Base-by-base conservation (phyloP, 345 rosid species). In the Populus ilicifolia region DNA sequence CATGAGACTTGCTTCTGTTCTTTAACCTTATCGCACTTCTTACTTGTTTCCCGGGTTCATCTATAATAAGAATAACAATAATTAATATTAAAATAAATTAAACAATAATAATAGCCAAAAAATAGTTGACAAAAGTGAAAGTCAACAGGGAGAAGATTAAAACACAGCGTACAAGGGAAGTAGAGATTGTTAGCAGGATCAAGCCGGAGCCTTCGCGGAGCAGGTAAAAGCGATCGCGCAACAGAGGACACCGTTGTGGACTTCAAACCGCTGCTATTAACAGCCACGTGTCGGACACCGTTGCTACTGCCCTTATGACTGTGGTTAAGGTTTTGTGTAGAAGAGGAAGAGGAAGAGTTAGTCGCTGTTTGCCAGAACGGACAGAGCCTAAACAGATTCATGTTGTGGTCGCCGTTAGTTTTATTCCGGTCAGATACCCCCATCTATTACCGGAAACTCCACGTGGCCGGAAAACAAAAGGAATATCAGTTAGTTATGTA, bases 21-120 rank as follows among this genome's bases (percentile, higher is more conserved):
- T 92, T 93, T 77, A 95, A 80, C 87, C 90, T 89, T 81, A 95
- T 48, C 25, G 99, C 99, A n/a, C 98, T 95, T 35, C 88, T 87
- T 48, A 82, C 95, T 83, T 95, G 98, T 73, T 92, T 95, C 6
- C 99, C 99, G 18, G 99, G 91, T 79, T 91, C 98, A 89, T 91
- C 99, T 95, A 82, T 79, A 77, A 68, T 0, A 50, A 70, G 52
- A n/a, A 35, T 11, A 43, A 1, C 27, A 16, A 36, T 41, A 21
- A 14, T 14, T 9, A 36, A 5, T 6, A 43, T 10, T n/a, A 30
- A 17, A 27, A 16, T 30, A 6, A 67, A 12, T 35, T 33, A 65
- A 16, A 23, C 66, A 16, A 35, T 9, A 18, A 72, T 5, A 27
- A 18, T 63, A 9, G 10, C 7, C 9, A 64, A 23, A 29, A 4